Conservation (phyloP, 2,329 filamentous ascomycete genomes). For the Neonectria neomacrospora region DNA sequence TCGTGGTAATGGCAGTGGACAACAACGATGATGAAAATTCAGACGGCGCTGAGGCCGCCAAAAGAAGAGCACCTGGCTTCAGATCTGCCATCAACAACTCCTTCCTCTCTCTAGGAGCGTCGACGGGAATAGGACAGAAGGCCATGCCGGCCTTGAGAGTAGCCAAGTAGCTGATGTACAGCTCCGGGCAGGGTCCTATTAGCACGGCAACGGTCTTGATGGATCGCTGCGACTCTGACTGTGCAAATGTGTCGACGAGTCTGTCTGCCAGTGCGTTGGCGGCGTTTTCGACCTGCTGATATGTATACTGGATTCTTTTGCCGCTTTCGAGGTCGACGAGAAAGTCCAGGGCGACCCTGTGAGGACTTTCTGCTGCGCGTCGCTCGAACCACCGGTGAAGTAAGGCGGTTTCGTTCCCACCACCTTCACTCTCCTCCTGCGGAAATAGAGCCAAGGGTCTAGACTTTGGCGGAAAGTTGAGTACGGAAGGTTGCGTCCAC, state of each 20-base stretch:
- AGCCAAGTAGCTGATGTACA: constrained; percentile 52
- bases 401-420: background rate
- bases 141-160: constrained; percentile 50
- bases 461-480: background rate
- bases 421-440: background rate
- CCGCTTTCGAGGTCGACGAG: background rate
- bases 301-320: background rate
- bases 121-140: constrained; percentile 52
- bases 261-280: background rate
- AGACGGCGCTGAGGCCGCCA: background rate
- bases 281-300: background rate
- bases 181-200: constrained; percentile 44
- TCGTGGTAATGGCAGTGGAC: background rate
- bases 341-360: background rate
- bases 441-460: background rate
- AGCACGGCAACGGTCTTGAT: background rate
- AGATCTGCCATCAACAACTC: background rate
- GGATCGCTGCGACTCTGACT: background rate
- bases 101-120: constrained; percentile 44
- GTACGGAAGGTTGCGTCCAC: background rate
- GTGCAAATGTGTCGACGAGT: background rate
- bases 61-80: background rate
- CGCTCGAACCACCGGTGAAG: background rate
- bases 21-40: background rate
- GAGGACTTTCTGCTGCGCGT: background rate